Conservation (phyloP, 768 basidiomycete species). For the Podaxis sp. region DNA sequence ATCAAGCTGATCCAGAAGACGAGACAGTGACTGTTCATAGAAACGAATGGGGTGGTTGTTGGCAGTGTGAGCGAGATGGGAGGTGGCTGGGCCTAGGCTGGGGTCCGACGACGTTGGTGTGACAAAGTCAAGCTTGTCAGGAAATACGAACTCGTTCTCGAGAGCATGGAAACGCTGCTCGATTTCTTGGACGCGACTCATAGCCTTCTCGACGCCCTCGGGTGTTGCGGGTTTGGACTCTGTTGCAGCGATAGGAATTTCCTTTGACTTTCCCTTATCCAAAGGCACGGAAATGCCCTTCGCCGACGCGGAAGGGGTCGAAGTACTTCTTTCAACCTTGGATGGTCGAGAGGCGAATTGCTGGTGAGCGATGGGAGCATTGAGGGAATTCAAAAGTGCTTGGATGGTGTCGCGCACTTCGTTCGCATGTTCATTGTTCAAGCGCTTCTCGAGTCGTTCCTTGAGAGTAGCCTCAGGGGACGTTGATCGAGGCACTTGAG, state of each 20-base stretch:
- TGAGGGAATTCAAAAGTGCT: constrained; percentile 37
- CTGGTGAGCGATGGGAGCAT: constrained; percentile 15
- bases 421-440: constrained; percentile 27
- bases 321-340: neutral
- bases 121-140: constrained; percentile 40
- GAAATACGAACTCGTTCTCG: constrained; percentile 39
- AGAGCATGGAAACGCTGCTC: constrained; percentile 40
- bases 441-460: constrained; percentile 32
- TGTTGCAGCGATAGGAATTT: constrained; percentile 9
- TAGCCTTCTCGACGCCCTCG: constrained; percentile 30
- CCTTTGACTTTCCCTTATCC: constrained; percentile 41
- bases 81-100: constrained; percentile 22
- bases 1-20: constrained; percentile 58
- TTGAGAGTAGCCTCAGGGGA: constrained; percentile 21
- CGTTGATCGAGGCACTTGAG: neutral
- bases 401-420: constrained; percentile 42
- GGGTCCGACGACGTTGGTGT: constrained; percentile 27
- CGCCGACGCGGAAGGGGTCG: neutral
- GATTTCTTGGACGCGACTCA: constrained; percentile 41
- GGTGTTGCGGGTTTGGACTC: constrained; percentile 22
- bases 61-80: constrained; percentile 54
- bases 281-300: constrained; percentile 4
- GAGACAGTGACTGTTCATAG: constrained; percentile 60
- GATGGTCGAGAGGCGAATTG: constrained; percentile 3
- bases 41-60: constrained; percentile 60